Conservation (phyloP, 352 stramenopile genomes). For the Phytopythium sindhum region DNA sequence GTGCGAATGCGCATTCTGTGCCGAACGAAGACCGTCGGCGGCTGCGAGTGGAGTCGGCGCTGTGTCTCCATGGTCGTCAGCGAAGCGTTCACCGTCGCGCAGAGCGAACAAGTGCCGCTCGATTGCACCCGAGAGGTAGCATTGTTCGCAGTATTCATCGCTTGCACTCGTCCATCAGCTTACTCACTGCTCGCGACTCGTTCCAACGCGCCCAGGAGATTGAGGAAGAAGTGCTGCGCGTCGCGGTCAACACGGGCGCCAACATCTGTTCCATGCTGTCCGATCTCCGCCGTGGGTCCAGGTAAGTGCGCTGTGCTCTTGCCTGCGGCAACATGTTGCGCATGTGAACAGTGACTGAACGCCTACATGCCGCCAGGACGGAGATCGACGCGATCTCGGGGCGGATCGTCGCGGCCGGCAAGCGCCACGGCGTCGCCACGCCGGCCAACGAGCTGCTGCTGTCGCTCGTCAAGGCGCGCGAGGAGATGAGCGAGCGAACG, state of each 20-base stretch:
- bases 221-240: slow-evolving; percentile 44
- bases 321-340: not conserved
- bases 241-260: slow-evolving; percentile 43
- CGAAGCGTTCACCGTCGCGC: slow-evolving; percentile 51
- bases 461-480: slow-evolving; percentile 54
- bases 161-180: not conserved
- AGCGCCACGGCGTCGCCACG: slow-evolving; percentile 46
- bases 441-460: slow-evolving; percentile 60
- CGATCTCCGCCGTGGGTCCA: slow-evolving; percentile 59
- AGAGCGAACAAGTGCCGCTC: slow-evolving; percentile 40
- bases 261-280: slow-evolving; percentile 79
- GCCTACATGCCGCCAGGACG: slow-evolving; percentile 47
- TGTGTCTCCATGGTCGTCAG: slow-evolving; percentile 53
- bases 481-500: slow-evolving; percentile 17
- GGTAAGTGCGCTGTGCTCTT: slow-evolving; percentile 16
- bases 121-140: slow-evolving; percentile 32
- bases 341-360: not conserved
- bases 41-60: slow-evolving; percentile 35
- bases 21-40: slow-evolving; percentile 29
- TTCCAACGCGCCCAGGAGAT: slow-evolving; percentile 36
- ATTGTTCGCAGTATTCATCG: not conserved
- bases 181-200: not conserved
- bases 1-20: not conserved
- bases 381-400: slow-evolving; percentile 78
- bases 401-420: slow-evolving; percentile 44